Base-by-base conservation (phyloP, 129 eudicot genomes). In the Deinandra increscens region DNA sequence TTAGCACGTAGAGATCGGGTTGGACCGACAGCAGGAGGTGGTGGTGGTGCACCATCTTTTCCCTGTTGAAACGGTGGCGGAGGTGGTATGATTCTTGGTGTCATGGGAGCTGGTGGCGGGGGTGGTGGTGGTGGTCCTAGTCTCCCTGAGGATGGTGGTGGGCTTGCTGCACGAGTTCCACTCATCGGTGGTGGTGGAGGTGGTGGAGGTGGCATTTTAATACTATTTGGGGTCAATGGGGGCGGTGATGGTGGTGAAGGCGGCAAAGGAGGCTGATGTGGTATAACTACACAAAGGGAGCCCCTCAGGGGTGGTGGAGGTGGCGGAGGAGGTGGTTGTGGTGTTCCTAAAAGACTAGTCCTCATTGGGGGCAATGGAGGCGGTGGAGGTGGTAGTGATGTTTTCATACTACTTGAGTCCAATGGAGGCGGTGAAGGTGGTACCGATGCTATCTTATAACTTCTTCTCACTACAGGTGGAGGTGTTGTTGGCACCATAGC, bases 191-290 rank as follows among this genome's bases (percentile, higher is more conserved):
- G 58, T 0, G 81, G 84, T 38, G 83, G 87, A 9, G 81, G 86
- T 0, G 83, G 84, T 6, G 82, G 81, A 9, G 67, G 49, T 50
- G 65, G 43, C 6, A 15, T 34, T 6, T 34, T 60, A 9, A 6
- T 56, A 26, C 4, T 23, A 56, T 11, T 23, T n/a, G 62, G 4
- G 17, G 62, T 1, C 1, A 26, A 26, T 56, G 88, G 87, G 12
- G 91, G 91, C 31, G 88, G 90, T 18, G 96, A 86, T 36, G 91
- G 88, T 20, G 78, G 66, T 64, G 66, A 60, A n/a, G n/a, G n/a
- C n/a, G n/a, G n/a, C n/a, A n/a, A n/a, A n/a, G n/a, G n/a, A n/a
- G n/a, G n/a, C n/a, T n/a, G n/a, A n/a, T n/a, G n/a, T n/a, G n/a
- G n/a, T n/a, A n/a, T n/a, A n/a, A n/a, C n/a, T n/a, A n/a, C n/a